Evolutionary conservation across 164 flowering plant species (phyloP).

Genomic region (Nymphaea thermarum): DNA sequence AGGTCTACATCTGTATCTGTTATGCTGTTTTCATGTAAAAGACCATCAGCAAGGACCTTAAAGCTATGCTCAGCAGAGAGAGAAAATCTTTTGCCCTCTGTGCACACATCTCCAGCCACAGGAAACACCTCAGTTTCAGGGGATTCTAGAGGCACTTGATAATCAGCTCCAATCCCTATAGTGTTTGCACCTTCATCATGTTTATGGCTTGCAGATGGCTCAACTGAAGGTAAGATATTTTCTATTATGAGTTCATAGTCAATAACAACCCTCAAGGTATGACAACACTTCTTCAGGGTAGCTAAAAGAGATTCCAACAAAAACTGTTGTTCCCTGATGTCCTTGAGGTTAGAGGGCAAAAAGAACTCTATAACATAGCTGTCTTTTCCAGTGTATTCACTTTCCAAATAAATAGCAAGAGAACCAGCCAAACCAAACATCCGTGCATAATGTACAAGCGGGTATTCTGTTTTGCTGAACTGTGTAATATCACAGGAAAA

Average conservation of each 20-base stretch:
- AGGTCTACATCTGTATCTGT: conserved; percentile 12
- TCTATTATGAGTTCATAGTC: conserved; percentile 39
- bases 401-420: conserved; percentile 73
- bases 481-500: conserved; percentile 65
- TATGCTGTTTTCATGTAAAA: conserved; percentile 10
- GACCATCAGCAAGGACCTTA: conserved; percentile 12
- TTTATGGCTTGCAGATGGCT: conserved; percentile 24
- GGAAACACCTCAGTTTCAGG: conserved; percentile 10
- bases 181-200: conserved; percentile 1
- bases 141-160: conserved; percentile 11
- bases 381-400: conserved; percentile 70
- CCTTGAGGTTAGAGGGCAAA: conserved; percentile 49
- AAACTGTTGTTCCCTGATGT: conserved; percentile 32
- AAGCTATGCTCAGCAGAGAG: conserved; percentile 17
- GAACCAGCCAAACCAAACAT: conserved; percentile 65
- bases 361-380: conserved; percentile 87
- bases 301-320: conserved; percentile 48
- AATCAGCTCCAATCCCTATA: neutral
- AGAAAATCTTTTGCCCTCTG: conserved; percentile 9
- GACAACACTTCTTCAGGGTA: conserved; percentile 61
- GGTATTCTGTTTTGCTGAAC: conserved; percentile 80
- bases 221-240: conserved; percentile 39
- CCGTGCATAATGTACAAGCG: conserved; percentile 92
- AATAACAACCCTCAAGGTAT: conserved; percentile 56
- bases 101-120: conserved; percentile 17